phyloP scores from a whole-genome alignment of 495 filamentous ascomycete genomes.

The Penicillium bialowiezense region DNA sequence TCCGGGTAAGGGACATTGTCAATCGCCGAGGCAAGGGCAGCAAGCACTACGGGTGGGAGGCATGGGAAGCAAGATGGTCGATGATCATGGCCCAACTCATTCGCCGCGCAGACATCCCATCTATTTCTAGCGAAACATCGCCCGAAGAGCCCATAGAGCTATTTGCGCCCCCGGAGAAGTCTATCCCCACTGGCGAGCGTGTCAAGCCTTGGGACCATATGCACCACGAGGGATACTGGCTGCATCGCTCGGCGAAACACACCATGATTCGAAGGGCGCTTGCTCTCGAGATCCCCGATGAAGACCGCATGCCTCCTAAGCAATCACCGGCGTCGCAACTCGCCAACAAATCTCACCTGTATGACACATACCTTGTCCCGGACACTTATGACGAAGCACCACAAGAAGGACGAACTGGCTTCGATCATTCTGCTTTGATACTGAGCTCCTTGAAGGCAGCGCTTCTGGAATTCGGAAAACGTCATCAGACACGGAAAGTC shows the following conservation, averaged over 20 bases:
- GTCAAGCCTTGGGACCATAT: constrained; percentile 75
- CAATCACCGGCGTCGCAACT: constrained; percentile 66
- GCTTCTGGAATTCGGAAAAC: constrained; percentile 60
- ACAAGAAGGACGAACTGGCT: constrained; percentile 46
- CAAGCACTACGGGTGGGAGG: constrained; percentile 79
- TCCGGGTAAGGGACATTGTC: constrained; percentile 67
- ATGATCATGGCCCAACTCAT: constrained; percentile 77
- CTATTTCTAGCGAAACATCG: constrained; percentile 24
- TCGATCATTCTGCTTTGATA: constrained; percentile 65
- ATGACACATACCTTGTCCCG: constrained; percentile 84
- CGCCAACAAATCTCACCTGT: constrained; percentile 63
- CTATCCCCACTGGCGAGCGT: constrained; percentile 57
- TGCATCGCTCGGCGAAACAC: constrained; percentile 65
- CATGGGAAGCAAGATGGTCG: constrained; percentile 83
- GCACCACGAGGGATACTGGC: constrained; percentile 89
- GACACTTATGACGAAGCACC: constrained; percentile 71
- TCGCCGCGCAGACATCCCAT: constrained; percentile 53
- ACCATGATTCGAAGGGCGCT: constrained; percentile 55
- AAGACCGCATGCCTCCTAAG: constrained; percentile 67
- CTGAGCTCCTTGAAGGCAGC: constrained; percentile 58
- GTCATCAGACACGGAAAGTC: constrained; percentile 60
- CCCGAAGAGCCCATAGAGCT: constrained; percentile 17
- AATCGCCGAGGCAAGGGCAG: constrained; percentile 81
- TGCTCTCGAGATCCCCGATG: constrained; percentile 68
- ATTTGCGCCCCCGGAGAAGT: constrained; percentile 63